Conservation (phyloP, 768 basidiomycete species). For the Cantharellus anzutake region DNA sequence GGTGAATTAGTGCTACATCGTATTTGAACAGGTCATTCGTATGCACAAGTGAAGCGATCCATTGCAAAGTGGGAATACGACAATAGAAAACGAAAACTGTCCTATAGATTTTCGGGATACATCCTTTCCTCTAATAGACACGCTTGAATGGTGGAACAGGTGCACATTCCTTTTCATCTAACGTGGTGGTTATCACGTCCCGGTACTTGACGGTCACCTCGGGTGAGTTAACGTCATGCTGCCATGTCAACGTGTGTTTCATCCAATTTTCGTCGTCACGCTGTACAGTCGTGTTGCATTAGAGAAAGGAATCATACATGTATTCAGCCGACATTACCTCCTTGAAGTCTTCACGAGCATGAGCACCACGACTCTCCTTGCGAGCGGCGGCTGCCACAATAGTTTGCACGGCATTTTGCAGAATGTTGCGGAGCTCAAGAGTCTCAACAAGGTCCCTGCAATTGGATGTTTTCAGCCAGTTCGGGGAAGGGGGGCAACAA, state of each 20-base stretch:
- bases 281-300: conserved; percentile 17
- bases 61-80: too few relatives aligned
- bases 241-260: conserved; percentile 82
- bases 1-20: too few relatives aligned
- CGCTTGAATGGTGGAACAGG: conserved; percentile 95
- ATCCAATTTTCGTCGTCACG: conserved; percentile 91
- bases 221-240: conserved; percentile 51
- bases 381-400: conserved; percentile 84
- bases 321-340: conserved; percentile 33
- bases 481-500: conserved; percentile 4
- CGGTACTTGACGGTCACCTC: conserved; percentile 86
- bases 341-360: conserved; percentile 96
- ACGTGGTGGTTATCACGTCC: conserved; percentile 60
- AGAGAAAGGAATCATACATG: background rate
- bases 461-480: background rate
- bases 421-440: conserved; percentile 85
- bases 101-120: too few relatives aligned
- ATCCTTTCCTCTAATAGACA: conserved; percentile 36
- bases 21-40: too few relatives aligned
- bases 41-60: too few relatives aligned
- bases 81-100: too few relatives aligned
- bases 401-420: conserved; percentile 91
- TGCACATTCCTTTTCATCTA: conserved; percentile 96
- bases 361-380: conserved; percentile 95
- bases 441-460: conserved; percentile 88